A percentile compares a stretch with the other conserved stretches of the same genome.
Conservation (phyloP, 257 asterid species). For the Rauvolfia tetraphylla region DNA sequence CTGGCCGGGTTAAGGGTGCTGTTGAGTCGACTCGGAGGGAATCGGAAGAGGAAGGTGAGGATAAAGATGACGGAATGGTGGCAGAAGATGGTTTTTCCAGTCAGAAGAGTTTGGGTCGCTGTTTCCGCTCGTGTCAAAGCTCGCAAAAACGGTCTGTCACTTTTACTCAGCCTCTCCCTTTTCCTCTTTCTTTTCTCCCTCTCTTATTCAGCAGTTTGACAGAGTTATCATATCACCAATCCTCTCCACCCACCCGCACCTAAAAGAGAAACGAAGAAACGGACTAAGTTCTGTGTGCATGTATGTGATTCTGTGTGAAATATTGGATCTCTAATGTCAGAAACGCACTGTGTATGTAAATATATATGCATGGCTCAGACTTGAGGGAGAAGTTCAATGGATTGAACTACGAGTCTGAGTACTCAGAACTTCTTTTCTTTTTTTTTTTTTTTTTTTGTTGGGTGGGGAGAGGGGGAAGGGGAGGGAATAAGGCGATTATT, state of each 20-base stretch:
- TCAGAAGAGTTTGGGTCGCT: slow-evolving; percentile 62
- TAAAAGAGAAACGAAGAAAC: neutral
- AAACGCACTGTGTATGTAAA: neutral
- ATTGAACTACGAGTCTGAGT: neutral
- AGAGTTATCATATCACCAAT: too few relatives aligned
- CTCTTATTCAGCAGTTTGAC: neutral
- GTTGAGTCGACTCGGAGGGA: slow-evolving; percentile 53
- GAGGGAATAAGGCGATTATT: too few relatives aligned
- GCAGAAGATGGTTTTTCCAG: slow-evolving; percentile 76
- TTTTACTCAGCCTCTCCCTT: too few relatives aligned
- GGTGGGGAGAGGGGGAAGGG: too few relatives aligned
- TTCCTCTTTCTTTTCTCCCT: too few relatives aligned
- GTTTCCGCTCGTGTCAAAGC: slow-evolving; percentile 63
- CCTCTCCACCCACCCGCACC: neutral
- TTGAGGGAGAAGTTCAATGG: neutral
- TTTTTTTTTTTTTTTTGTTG: too few relatives aligned
- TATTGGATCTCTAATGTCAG: neutral
- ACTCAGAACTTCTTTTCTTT: neutral
- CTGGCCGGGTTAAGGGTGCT: slow-evolving; percentile 70
- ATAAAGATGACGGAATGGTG: slow-evolving; percentile 64
- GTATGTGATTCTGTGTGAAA: neutral
- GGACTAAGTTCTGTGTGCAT: neutral
- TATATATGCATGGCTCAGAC: neutral
- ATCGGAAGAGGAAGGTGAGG: slow-evolving; percentile 53
- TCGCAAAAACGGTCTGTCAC: slow-evolving; percentile 61